Evolutionary conservation across 1,139 yeast genomes (phyloP), one percentile per base, ranked within the genome.

Genomic region (Scheffersomyces insectosa): DNA sequence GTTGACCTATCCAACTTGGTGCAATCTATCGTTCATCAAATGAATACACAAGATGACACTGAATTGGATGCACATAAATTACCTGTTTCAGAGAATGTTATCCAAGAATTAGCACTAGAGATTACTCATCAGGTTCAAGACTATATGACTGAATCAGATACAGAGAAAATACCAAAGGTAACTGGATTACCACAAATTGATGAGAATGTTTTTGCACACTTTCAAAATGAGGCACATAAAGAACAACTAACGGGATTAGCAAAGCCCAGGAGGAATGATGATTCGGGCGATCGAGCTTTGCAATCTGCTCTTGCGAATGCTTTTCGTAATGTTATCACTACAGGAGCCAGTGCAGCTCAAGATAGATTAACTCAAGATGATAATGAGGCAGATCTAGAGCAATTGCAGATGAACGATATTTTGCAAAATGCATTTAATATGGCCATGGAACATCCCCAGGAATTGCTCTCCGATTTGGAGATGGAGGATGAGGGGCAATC

Each of bases 401-500:
- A 70, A 46, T 60, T 72, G 38, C 79, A 76, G 48, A 77, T 79
- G 82, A 82, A 80, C 55, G 86, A 80, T 51, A 85, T 85, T 50
- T 75, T 85, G 70, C 86, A 82, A 51, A 83, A 83, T 63, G 91
- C 90, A 0, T 75, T 84, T 64, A 77, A 78, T 39, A 75, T 84
- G 85, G 91, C 91, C 1, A 73, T 81, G 75, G 84, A 80, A 49
- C 78, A 80, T 48, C 86, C 87, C 5, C 78, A 75, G 29, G 80
- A 79, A 35, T 69, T 82, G 33, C 61, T 82, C 36, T 73, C 78
- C 28, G 77, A 75, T 45, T 60, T 80, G 51, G 80, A 77, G 42
- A 61, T 73, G 38, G 66, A 62, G 39, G 68, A 62, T 31, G 51
- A 53, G 34, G 44, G 39, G 45, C 28, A 41, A 40, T 35, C 30